Conservation (phyloP, 352 stramenopile genomes). For the Phytophthora syringae region DNA sequence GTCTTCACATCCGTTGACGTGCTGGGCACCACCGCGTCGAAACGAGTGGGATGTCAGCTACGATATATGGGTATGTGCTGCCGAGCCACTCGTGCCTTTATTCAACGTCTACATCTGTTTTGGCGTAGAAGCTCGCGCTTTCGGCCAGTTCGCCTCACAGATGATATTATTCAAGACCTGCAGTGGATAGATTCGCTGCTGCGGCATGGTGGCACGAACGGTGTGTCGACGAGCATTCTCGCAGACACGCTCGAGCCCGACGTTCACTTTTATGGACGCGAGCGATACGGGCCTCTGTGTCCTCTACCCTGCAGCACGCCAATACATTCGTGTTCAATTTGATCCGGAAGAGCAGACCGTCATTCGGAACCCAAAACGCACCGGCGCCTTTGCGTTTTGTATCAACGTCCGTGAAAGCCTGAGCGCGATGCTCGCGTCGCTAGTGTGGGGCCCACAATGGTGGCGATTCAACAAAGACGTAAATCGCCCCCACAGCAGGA, state of each 20-base stretch:
- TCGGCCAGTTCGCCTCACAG: not conserved
- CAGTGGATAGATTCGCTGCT: slow-evolving; percentile 12
- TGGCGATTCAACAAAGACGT: not conserved
- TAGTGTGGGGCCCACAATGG: slow-evolving; percentile 4
- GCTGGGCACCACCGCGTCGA: too few relatives aligned
- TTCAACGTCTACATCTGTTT: slow-evolving; percentile 11
- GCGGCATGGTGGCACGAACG: not conserved
- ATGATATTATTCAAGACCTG: not conserved
- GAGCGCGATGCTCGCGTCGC: slow-evolving; percentile 5
- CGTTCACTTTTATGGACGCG: slow-evolving; percentile 16
- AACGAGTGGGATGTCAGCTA: too few relatives aligned
- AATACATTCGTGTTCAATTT: slow-evolving; percentile 16
- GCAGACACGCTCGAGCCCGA: not conserved
- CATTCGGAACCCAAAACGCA: not conserved
- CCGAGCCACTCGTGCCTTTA: slow-evolving; percentile 15
- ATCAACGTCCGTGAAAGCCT: slow-evolving; percentile 14
- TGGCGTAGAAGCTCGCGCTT: slow-evolving; percentile 2
- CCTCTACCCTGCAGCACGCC: not conserved
- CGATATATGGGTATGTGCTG: slow-evolving; percentile 31
- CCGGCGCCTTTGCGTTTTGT: not conserved
- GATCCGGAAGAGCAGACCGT: slow-evolving; percentile 1
- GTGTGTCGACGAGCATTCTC: slow-evolving; percentile 3
- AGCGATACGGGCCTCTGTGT: not conserved
- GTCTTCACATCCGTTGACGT: too few relatives aligned
- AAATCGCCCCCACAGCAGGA: not conserved